Conservation (phyloP, 306 rosid genomes). For the Cicer bijugum region DNA sequence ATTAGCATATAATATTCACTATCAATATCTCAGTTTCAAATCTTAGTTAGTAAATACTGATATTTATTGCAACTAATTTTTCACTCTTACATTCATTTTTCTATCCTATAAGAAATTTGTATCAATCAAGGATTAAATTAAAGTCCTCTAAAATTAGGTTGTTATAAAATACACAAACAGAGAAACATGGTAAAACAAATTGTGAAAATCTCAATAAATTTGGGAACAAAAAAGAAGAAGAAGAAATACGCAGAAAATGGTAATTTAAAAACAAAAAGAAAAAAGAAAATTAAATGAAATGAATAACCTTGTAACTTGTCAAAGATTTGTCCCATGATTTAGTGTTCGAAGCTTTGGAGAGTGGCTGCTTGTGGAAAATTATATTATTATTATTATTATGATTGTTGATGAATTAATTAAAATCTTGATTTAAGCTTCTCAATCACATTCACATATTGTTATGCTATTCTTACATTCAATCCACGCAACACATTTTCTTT, state of each 20-base stretch:
- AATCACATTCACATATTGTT: not conserved
- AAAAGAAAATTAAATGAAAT: not conserved
- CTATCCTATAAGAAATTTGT: too few species aligned
- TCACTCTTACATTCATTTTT: too few species aligned
- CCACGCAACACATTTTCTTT: too few species aligned
- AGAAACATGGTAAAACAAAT: not conserved
- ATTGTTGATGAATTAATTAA: not conserved
- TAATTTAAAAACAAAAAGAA: not conserved
- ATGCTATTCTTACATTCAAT: too few species aligned
- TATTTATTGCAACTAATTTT: too few species aligned
- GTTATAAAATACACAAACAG: not conserved
- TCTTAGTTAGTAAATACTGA: too few species aligned
- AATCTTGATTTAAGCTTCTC: not conserved
- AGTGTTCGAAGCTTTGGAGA: not conserved
- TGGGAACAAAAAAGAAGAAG: not conserved
- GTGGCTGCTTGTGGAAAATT: not conserved
- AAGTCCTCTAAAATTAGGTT: not conserved
- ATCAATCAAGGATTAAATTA: not conserved
- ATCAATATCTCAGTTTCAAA: too few species aligned
- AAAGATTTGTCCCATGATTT: conserved; percentile 5
- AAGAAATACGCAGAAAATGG: not conserved
- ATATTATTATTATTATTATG: too few species aligned
- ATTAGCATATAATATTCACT: too few species aligned
- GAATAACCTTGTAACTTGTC: not conserved
- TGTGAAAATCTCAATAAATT: not conserved